These are phyloP conservation scores for Cryptococcus sp. DNA, from an alignment of 1,284 basidiomycete genomes.

Conservation along the genomic window DNA sequence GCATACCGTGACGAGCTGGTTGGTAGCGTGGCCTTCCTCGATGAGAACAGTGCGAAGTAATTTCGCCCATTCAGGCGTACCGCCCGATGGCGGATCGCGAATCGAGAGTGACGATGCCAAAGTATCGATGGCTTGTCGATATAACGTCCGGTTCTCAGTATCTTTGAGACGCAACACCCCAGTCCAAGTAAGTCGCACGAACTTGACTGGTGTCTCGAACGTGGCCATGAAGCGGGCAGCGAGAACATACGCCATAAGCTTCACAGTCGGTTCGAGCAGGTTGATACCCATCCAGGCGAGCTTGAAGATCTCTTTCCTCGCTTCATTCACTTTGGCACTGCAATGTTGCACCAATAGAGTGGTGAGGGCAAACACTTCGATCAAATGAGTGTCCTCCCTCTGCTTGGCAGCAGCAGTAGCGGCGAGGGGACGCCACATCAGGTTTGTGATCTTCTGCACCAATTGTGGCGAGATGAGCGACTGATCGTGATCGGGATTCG, in stretches of 20 bases:
- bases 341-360: conserved; percentile 87
- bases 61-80: conserved; percentile 80
- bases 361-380: conserved; percentile 89
- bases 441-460: conserved; percentile 39
- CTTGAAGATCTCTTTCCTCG: conserved; percentile 92
- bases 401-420: conserved; percentile 35
- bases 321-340: conserved; percentile 71
- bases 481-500: conserved; percentile 46
- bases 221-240: conserved; percentile 92
- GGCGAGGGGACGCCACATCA: conserved; percentile 48
- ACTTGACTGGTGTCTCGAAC: conserved; percentile 89
- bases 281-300: conserved; percentile 90
- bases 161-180: conserved; percentile 80
- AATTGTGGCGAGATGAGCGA: conserved; percentile 38
- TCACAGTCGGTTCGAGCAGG: conserved; percentile 68
- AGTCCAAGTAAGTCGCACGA: conserved; percentile 91
- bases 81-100: conserved; percentile 59
- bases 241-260: conserved; percentile 90
- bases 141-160: conserved; percentile 73
- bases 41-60: conserved; percentile 82
- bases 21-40: conserved; percentile 82
- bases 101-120: conserved; percentile 80
- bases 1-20: conserved; percentile 85
- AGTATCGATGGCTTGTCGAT: conserved; percentile 86
- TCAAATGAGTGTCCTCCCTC: conserved; percentile 63